Base-by-base conservation (phyloP, 768 basidiomycete species). In the Tulasnella sp. region DNA sequence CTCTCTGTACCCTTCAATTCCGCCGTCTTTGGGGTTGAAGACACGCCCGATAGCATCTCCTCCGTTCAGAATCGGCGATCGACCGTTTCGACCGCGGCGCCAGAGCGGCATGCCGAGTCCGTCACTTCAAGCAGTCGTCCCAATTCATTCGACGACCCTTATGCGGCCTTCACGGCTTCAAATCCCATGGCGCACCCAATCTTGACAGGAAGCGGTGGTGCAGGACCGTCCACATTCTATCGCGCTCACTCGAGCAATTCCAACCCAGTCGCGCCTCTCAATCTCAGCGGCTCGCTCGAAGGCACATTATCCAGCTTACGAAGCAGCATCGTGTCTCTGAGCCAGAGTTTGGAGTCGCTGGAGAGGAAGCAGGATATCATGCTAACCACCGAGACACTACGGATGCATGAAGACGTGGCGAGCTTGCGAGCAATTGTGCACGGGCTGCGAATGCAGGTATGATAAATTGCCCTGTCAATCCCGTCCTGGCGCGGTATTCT, bases 371-470 rank as follows among this genome's bases (percentile, higher is more conserved):
- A 89, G 76, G 92, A 93, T 73, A 90, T 94, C 82, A 90, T 91
- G 58, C 85, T 93, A 76, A 88, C 90, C 31, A 93, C 93, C 82
- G 94, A 96, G 85, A 90, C 90, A 72, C 88, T 93, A 84, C 87
- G 93, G 81, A 86, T 92, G 81, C 91, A 90, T 69, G 94, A 96
- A 82, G 94, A 96, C 84, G 88, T 94, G 44, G 90, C 91, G 83
- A 90, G 91, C 31, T 83, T 96, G 75, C 89, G 92, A 76, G 92
- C 89, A 34, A 90, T 89, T 76, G 87, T 95, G 64, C 93, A 95
- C 82, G 94, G 94, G 2, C 85, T 96, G 72, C 88, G 94, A 78
- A 93, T 95, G 89, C 94, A 95, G 90, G 92, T 94, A 79, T 82
- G 77, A 75, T 24, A 40, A n/a, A 14, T 14, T 9, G 12, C 8